Evolutionary conservation across 805 yeast genomes (phyloP).

Genomic region (Starmerella davenportii): DNA sequence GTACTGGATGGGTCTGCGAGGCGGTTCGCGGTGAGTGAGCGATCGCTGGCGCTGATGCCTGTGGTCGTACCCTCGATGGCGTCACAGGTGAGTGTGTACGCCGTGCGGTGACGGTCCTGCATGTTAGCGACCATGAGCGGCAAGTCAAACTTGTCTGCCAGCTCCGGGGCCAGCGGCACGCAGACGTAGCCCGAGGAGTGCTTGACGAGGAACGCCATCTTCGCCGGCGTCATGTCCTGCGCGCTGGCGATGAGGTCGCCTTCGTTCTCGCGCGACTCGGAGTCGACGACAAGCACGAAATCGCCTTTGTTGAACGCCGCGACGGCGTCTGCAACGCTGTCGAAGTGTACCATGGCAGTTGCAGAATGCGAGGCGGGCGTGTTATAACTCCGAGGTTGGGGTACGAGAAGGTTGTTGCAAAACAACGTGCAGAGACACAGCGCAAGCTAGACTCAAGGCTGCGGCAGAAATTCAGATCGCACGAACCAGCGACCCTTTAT

Average conservation of each 20-base stretch:
- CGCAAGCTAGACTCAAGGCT: no score
- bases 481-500: no score
- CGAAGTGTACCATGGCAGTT: slow-evolving; percentile 24
- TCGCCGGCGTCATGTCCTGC: slow-evolving; percentile 50
- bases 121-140: slow-evolving; percentile 54
- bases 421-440: no score
- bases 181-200: slow-evolving; percentile 69
- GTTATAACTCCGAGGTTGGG: no score
- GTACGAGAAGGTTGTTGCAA: no score
- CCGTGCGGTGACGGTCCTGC: slow-evolving; percentile 85
- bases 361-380: no score
- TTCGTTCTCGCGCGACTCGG: slow-evolving; percentile 89
- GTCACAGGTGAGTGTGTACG: slow-evolving; percentile 88
- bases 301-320: slow-evolving; percentile 60
- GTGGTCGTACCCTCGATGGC: slow-evolving; percentile 80
- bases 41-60: slow-evolving; percentile 87
- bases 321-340: slow-evolving; percentile 49
- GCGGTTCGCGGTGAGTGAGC: slow-evolving; percentile 62
- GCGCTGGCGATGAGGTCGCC: slow-evolving; percentile 96
- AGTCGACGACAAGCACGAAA: slow-evolving; percentile 90
- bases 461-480: no score
- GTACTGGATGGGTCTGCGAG: slow-evolving; percentile 44
- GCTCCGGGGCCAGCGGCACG: slow-evolving; percentile 59
- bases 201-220: slow-evolving; percentile 88
- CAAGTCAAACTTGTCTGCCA: slow-evolving; percentile 65